phyloP scores from a whole-genome alignment of 2,329 filamentous ascomycete species.

The Polychaeton citri region DNA sequence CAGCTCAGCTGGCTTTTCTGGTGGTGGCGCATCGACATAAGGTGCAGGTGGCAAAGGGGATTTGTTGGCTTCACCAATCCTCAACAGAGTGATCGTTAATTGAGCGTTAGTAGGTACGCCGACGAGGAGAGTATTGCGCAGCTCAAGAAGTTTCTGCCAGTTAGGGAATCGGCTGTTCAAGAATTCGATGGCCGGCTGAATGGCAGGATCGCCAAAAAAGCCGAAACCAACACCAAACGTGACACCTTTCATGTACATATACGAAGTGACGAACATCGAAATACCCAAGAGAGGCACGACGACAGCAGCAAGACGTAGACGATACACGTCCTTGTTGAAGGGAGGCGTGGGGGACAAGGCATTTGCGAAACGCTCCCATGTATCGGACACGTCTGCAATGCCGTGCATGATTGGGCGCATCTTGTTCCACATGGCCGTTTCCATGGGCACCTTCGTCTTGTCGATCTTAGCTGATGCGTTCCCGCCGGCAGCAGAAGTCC shows the following conservation, averaged over 20 bases:
- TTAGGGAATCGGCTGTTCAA: constrained; percentile 51
- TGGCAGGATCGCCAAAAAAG: constrained; percentile 70
- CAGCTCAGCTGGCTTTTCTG: constrained; percentile 38
- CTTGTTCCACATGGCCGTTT: constrained; percentile 62
- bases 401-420: constrained; percentile 61
- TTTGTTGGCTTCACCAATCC: constrained; percentile 69
- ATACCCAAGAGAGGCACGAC: constrained; percentile 29
- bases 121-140: constrained; percentile 64
- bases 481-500: constrained; percentile 38
- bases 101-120: constrained; percentile 80
- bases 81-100: constrained; percentile 64
- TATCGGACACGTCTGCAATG: constrained; percentile 46
- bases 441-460: constrained; percentile 67
- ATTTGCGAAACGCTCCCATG: constrained; percentile 51
- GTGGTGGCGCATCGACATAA: constrained; percentile 28
- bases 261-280: constrained; percentile 34
- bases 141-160: constrained; percentile 63
- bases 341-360: constrained; percentile 36
- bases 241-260: constrained; percentile 46
- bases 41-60: constrained; percentile 57
- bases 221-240: constrained; percentile 57
- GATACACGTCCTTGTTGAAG: constrained; percentile 31
- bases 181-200: constrained; percentile 44
- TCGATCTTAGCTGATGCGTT: constrained; percentile 44
- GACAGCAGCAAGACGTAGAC: constrained; percentile 32